These are phyloP conservation scores for Groenewaldozyma tartarivorans DNA, from an alignment of 805 yeast genomes.

Conservation along the genomic window DNA sequence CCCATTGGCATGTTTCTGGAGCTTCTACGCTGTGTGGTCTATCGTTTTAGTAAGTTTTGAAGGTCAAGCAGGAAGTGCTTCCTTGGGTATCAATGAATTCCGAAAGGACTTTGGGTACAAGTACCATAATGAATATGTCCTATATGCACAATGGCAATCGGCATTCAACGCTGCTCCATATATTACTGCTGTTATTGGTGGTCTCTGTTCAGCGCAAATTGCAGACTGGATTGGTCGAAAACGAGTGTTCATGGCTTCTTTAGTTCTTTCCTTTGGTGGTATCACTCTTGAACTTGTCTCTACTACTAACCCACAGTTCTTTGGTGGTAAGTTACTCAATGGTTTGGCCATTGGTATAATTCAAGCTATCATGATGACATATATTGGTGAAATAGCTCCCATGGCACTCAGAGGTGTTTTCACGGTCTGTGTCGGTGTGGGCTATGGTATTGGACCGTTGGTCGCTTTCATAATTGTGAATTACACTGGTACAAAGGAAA, in stretches of 20 bases:
- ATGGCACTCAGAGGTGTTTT: conserved; percentile 39
- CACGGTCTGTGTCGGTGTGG: conserved; percentile 40
- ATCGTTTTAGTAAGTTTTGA: conserved; percentile 11
- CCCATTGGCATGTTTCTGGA: too few relatives aligned
- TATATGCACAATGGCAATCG: conserved; percentile 8
- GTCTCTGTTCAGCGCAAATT: conserved; percentile 34
- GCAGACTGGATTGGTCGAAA: conserved; percentile 41
- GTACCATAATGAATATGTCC: conserved; percentile 6
- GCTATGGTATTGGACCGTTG: conserved; percentile 52
- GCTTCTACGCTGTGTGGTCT: too few relatives aligned
- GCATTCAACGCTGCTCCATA: conserved; percentile 5
- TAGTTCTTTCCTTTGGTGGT: conserved; percentile 27
- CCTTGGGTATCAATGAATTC: conserved; percentile 5
- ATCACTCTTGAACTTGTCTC: conserved; percentile 37
- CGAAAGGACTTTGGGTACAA: conserved; percentile 31
- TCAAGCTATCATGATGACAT: conserved; percentile 39
- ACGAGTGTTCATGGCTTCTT: conserved; percentile 30
- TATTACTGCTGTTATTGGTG: conserved; percentile 37
- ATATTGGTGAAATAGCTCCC: conserved; percentile 50
- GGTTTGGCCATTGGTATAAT: conserved; percentile 44
- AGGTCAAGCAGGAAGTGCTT: conserved; percentile 9
- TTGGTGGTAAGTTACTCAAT: conserved; percentile 31
- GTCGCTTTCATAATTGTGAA: conserved; percentile 43
- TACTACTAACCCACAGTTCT: conserved; percentile 30
- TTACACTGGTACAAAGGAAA: conserved; percentile 22